Conservation (phyloP, 2,329 filamentous ascomycete genomes). For the Neonectria coccinea region DNA sequence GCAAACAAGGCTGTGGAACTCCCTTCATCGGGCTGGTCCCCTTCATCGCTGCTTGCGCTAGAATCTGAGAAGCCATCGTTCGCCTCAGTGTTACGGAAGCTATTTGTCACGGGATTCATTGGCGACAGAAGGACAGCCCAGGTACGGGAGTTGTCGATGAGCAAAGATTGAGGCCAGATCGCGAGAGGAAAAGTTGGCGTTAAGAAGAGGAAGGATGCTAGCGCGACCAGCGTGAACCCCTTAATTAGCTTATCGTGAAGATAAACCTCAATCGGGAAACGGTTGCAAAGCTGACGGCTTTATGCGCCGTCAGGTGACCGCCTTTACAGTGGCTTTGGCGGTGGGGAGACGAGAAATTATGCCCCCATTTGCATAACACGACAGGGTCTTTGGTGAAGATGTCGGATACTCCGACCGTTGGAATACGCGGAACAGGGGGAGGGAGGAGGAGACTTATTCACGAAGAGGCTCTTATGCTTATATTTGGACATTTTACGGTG, state of each 20-base stretch:
- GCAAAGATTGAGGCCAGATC: slow-evolving; percentile 18
- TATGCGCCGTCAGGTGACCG: slow-evolving; percentile 12
- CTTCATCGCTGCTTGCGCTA: slow-evolving; percentile 28
- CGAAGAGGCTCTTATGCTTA: background rate
- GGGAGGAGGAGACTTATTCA: background rate
- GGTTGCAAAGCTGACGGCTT: slow-evolving; percentile 8
- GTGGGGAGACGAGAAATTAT: background rate
- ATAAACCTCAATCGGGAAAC: slow-evolving; percentile 21
- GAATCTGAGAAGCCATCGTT: slow-evolving; percentile 27
- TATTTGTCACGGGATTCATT: slow-evolving; percentile 31
- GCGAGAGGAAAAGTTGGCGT: slow-evolving; percentile 23
- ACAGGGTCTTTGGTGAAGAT: background rate
- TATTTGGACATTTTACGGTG: background rate
- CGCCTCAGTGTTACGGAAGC: slow-evolving; percentile 29
- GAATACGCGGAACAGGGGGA: background rate
- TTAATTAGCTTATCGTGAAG: slow-evolving; percentile 32
- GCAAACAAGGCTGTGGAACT: slow-evolving; percentile 24
- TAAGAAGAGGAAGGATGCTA: slow-evolving; percentile 10
- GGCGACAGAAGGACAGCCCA: slow-evolving; percentile 23
- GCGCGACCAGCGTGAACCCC: slow-evolving; percentile 15
- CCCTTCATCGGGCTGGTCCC: slow-evolving; percentile 26
- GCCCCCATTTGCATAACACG: background rate
- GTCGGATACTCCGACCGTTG: background rate
- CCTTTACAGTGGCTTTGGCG: background rate
- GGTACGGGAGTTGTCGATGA: slow-evolving; percentile 23